These are phyloP conservation scores for Podila horticola DNA, from an alignment of 192 early-diverging fungal species.

Conservation along the genomic window DNA sequence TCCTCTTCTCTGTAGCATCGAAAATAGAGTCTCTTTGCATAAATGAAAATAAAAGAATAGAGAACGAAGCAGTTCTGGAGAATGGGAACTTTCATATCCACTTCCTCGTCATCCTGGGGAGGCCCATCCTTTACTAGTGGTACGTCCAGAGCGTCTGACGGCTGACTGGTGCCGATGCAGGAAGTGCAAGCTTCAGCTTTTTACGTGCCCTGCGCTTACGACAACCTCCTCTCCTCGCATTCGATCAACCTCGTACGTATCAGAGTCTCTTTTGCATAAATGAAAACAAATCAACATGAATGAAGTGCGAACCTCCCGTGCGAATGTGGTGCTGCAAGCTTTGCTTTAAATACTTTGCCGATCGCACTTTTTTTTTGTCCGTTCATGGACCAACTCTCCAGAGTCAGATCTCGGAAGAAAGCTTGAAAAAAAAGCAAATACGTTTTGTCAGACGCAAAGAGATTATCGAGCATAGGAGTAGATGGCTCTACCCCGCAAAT, in stretches of 20 bases:
- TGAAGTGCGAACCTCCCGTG: no score
- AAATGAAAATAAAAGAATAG: background rate
- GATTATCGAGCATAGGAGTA: background rate
- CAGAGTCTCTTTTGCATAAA: no score
- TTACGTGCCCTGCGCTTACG: background rate
- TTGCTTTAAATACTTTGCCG: no score
- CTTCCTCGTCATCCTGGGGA: no score
- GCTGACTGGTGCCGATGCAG: conserved; percentile 15
- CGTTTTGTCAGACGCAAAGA: background rate
- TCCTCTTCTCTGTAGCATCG: background rate
- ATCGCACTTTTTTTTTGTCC: background rate
- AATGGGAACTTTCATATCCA: no score
- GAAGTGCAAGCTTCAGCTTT: background rate
- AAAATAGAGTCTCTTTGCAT: background rate
- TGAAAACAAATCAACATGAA: no score
- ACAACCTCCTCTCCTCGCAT: background rate
- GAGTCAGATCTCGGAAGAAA: background rate
- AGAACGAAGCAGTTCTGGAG: background rate
- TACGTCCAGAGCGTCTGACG: conserved; percentile 3
- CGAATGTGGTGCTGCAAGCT: no score
- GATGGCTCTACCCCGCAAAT: background rate
- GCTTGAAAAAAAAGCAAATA: background rate
- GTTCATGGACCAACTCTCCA: background rate
- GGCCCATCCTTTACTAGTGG: no score
- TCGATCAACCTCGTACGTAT: no score